phyloP scores from a whole-genome alignment of 306 rosid species.

The Parietaria judaica region DNA sequence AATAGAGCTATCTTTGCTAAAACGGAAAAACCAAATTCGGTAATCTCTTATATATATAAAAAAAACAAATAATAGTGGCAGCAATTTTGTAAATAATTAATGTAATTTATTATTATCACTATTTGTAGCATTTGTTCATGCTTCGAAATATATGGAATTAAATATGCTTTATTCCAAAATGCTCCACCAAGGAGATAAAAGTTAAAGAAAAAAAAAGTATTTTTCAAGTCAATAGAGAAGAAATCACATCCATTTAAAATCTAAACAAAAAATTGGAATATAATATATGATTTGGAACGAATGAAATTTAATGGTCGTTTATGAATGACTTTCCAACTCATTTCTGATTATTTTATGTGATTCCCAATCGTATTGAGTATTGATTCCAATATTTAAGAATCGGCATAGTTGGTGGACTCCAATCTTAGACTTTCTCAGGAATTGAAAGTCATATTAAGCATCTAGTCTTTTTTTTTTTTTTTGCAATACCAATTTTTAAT shows the following conservation, averaged over 20 bases:
- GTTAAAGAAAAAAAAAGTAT: not conserved
- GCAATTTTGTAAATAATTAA: too few relatives aligned
- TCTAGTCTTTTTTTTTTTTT: too few relatives aligned
- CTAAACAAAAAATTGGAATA: not conserved
- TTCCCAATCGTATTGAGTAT: not conserved
- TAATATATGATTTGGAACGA: not conserved
- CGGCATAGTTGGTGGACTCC: too few relatives aligned
- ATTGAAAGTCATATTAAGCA: too few relatives aligned
- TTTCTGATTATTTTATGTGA: not conserved
- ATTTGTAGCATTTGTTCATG: not conserved
- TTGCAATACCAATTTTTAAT: too few relatives aligned
- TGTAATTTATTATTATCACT: not conserved
- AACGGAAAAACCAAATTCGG: not conserved
- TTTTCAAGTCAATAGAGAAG: not conserved
- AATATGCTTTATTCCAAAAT: slow-evolving; percentile 9
- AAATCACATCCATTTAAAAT: not conserved
- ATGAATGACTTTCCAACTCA: not conserved
- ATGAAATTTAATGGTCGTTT: not conserved
- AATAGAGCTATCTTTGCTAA: not conserved
- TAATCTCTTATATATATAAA: too few relatives aligned
- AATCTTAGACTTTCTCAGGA: too few relatives aligned
- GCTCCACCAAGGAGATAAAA: slow-evolving; percentile 5
- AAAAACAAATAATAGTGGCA: not conserved
- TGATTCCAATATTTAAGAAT: not conserved
- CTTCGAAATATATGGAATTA: not conserved